Conservation (phyloP, 306 rosid species). For the Arachis stenosperma region DNA sequence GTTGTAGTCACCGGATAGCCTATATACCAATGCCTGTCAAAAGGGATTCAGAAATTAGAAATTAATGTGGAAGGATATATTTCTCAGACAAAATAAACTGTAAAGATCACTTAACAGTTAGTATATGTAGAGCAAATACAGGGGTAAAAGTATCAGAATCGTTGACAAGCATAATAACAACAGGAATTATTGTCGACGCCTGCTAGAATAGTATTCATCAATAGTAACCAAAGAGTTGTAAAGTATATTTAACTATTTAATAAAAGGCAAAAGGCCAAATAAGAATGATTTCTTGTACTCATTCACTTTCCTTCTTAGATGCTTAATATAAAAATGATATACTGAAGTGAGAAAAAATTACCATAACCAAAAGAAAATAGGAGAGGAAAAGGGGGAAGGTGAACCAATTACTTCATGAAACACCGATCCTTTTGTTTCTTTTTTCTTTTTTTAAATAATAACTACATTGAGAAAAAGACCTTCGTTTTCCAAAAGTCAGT, state of each 20-base stretch:
- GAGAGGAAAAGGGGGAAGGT: too few relatives aligned
- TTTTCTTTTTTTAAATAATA: neutral
- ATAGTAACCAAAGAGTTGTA: slow-evolving; percentile 6
- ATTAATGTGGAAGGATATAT: slow-evolving; percentile 22
- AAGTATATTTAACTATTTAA: neutral
- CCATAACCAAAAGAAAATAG: neutral
- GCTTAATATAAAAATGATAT: too few relatives aligned
- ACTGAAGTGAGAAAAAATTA: neutral
- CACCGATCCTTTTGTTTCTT: neutral
- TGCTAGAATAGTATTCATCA: neutral
- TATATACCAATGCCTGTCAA: slow-evolving; percentile 90
- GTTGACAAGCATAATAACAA: neutral
- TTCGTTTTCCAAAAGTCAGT: slow-evolving; percentile 11
- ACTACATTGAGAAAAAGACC: neutral
- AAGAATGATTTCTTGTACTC: neutral
- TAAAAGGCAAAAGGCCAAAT: slow-evolving; percentile 1
- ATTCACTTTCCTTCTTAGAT: neutral
- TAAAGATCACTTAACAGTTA: neutral
- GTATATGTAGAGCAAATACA: neutral
- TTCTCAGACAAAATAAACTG: slow-evolving; percentile 5
- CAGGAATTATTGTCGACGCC: neutral
- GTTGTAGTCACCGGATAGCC: slow-evolving; percentile 88
- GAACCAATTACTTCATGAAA: neutral
- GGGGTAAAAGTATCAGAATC: slow-evolving; percentile 2
- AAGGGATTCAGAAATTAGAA: slow-evolving; percentile 34